Evolutionary conservation across 345 rosid species (phyloP).

Genomic region (Lumnitzera racemosa): DNA sequence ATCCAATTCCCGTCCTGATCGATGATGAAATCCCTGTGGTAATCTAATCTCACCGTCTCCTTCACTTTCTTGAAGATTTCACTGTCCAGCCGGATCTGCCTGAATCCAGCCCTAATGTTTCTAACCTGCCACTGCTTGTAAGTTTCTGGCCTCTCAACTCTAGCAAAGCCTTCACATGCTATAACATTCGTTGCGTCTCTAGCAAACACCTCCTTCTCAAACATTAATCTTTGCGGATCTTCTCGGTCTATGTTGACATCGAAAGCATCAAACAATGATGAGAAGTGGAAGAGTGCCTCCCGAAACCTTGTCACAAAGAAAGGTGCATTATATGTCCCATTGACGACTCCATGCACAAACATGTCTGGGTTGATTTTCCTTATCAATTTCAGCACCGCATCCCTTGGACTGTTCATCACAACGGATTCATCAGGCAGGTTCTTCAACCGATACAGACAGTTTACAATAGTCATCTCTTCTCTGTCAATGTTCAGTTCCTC

Average conservation of each 20-base stretch:
- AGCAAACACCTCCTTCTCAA: slow-evolving; percentile 49
- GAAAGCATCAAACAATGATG: slow-evolving; percentile 58
- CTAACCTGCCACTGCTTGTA: slow-evolving; percentile 63
- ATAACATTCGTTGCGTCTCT: slow-evolving; percentile 57
- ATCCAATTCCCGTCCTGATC: slow-evolving; percentile 68
- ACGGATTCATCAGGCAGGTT: slow-evolving; percentile 65
- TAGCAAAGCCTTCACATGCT: slow-evolving; percentile 63
- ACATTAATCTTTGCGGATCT: slow-evolving; percentile 41
- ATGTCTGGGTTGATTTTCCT: slow-evolving; percentile 49
- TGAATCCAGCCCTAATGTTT: slow-evolving; percentile 52
- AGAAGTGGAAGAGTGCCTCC: slow-evolving; percentile 67
- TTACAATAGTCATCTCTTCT: slow-evolving; percentile 54
- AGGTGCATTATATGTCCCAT: slow-evolving; percentile 63
- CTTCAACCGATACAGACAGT: slow-evolving; percentile 41
- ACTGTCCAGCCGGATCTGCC: slow-evolving; percentile 39
- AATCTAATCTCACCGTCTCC: slow-evolving; percentile 27
- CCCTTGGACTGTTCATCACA: slow-evolving; percentile 46
- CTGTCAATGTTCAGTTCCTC: slow-evolving; percentile 51
- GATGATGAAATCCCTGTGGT: slow-evolving; percentile 54
- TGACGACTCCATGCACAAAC: slow-evolving; percentile 52
- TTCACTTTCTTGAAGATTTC: slow-evolving; percentile 40
- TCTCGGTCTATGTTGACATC: slow-evolving; percentile 39
- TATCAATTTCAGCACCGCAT: slow-evolving; percentile 46
- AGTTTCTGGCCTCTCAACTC: slow-evolving; percentile 69
- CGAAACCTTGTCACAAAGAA: slow-evolving; percentile 58